Conservation (phyloP, 2,329 filamentous ascomycete genomes). For the Leptographium radiaticola region DNA sequence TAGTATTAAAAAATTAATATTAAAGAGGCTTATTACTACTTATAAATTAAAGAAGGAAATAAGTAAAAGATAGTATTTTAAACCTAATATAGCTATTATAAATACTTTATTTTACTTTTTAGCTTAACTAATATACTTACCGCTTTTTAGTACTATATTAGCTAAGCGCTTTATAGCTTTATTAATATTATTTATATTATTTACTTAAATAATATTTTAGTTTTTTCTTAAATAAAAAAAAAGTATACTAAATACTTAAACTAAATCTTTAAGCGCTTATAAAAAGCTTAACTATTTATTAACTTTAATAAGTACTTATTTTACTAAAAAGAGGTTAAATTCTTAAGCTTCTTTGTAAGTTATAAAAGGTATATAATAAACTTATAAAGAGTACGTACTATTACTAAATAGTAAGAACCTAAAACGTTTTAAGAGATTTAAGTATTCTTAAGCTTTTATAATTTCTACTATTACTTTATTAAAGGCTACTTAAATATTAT, state of each 20-base stretch:
- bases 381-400: too few relatives aligned
- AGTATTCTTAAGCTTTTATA: background rate
- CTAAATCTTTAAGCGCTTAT: background rate
- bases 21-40: background rate
- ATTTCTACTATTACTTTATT: background rate
- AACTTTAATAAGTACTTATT: background rate
- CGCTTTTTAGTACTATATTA: background rate
- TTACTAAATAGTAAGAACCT: background rate
- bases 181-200: background rate
- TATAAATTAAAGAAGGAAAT: background rate
- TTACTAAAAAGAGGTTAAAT: background rate
- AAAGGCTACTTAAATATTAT: background rate
- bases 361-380: background rate
- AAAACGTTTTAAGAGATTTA: background rate
- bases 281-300: background rate
- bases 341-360: background rate
- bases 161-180: background rate
- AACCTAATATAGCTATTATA: constrained; percentile 1
- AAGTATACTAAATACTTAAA: background rate
- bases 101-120: background rate
- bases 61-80: constrained; percentile 12
- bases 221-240: background rate
- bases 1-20: background rate
- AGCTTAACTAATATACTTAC: background rate
- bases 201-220: background rate